Base-by-base conservation (phyloP, 441 rosid species). In the Populus hybrid region DNA sequence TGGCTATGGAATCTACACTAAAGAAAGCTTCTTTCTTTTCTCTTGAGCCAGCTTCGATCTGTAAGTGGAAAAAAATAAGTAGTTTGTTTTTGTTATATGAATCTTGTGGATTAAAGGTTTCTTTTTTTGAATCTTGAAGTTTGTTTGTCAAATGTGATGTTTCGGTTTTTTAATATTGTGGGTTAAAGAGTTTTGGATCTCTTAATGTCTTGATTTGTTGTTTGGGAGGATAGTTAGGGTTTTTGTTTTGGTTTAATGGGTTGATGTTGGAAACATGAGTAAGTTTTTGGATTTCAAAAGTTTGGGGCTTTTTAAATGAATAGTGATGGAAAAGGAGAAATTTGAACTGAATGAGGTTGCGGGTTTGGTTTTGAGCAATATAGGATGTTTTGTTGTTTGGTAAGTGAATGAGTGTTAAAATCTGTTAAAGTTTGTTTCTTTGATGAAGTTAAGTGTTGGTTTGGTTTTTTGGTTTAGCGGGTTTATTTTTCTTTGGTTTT, bases 1-100 rank as follows among this genome's bases (percentile, higher is more conserved):
- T 23, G 78, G 82, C 76, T 35, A 76, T 84, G 85, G 85, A 84
- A 84, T 79, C 81, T 67, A 32, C 73, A 40, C 75, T 68, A 73
- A 32, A 12, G n/a, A 34, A 54, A 35, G 38, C 69, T 72, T 70
- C n/a, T 67, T 24, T 69, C 42, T 75, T 77, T 64, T 64, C 23
- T 3, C 46, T 82, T 69, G 34, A 32, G 54, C 69, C 74, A 35
- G 36, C 59, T 64, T 82, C 74, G 82, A 79, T 82, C 84, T 82
- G 84, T 82, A 69, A 72, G 79, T 76, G 21, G 61, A 54, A 54
- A 16, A 16, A 54, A 16, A 50, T 54, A 6, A 54, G n/a, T 16
- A 0, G 3, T 54, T 54, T 54, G 21, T 6, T 54, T 24, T 11
- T 50, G 61, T 11, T 34, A 21, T 42, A 70, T 70, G n/a, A 63